Evolutionary conservation across 306 rosid species (phyloP).

Genomic region (Hylodesmum podocarpum): DNA sequence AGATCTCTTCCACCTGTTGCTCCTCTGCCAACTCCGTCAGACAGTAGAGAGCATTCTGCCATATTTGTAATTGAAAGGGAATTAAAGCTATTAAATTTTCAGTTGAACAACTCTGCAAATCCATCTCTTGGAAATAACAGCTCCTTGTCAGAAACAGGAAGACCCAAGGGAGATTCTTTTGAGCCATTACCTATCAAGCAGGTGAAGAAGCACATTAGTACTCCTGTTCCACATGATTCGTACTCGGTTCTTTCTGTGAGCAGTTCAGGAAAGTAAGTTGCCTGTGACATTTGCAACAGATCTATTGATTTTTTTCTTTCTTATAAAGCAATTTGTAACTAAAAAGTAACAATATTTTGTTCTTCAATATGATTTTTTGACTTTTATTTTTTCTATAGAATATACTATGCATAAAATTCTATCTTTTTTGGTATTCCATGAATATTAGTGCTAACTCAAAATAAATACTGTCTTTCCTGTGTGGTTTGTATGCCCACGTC

Average conservation of each 20-base stretch:
- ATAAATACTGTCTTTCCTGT: not conserved
- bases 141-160: constrained; percentile 83
- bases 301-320: not conserved
- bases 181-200: constrained; percentile 94
- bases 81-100: constrained; percentile 84
- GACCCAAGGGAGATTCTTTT: constrained; percentile 70
- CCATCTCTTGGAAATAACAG: constrained; percentile 95
- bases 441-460: not conserved
- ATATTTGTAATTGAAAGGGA: constrained; percentile 89
- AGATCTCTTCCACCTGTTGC: constrained; percentile 98
- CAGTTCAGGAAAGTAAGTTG: constrained; percentile 98
- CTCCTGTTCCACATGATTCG: constrained; percentile 98
- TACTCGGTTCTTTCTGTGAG: constrained; percentile 94
- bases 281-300: constrained; percentile 26
- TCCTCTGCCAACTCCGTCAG: constrained; percentile 85
- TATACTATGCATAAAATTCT: not conserved
- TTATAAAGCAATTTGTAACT: not conserved
- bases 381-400: constrained; percentile 10
- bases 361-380: constrained; percentile 5
- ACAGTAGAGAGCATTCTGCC: constrained; percentile 90
- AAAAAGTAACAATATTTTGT: not conserved
- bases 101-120: constrained; percentile 85
- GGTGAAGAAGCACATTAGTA: constrained; percentile 87
- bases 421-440: constrained; percentile 1
- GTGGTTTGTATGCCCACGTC: not conserved